phyloP scores from a whole-genome alignment of 1,284 basidiomycete genomes.

The Boletellus sp. region DNA sequence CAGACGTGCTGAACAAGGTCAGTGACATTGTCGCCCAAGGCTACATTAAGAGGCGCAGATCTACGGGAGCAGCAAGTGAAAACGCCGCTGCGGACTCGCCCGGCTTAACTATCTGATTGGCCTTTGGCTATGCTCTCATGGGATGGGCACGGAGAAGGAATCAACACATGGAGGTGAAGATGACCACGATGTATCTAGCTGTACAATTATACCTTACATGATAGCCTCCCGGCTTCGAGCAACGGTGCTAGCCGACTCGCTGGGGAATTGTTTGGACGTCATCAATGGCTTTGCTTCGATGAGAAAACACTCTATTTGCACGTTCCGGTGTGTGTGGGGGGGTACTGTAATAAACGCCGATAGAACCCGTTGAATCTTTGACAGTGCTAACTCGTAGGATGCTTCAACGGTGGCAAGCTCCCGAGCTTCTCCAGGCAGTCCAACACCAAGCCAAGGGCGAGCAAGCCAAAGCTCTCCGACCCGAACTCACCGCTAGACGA shows the following conservation, averaged over 20 bases:
- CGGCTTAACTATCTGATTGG: constrained; percentile 3
- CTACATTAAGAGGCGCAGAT: constrained; percentile 16
- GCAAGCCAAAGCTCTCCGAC: constrained; percentile 62
- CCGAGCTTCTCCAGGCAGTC: constrained; percentile 52
- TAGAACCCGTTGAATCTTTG: no score
- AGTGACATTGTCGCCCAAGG: constrained; percentile 25
- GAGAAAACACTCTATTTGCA: no score
- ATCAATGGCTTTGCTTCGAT: neutral
- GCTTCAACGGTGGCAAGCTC: constrained; percentile 23
- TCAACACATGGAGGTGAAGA: no score
- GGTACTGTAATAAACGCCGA: no score
- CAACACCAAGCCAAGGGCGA: constrained; percentile 57
- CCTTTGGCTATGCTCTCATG: neutral
- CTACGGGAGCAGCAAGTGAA: neutral
- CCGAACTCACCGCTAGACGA: constrained; percentile 41
- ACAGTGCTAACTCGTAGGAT: no score
- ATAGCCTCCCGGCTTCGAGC: no score
- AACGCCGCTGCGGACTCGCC: neutral
- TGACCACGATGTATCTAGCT: no score
- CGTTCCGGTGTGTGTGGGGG: no score
- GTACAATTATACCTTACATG: no score
- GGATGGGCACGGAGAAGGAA: no score
- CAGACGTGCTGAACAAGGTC: constrained; percentile 21
- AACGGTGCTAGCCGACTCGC: no score
- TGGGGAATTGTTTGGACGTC: no score